These are phyloP conservation scores for Phaeosphaeriaceae sp. DNA, from an alignment of 2,329 filamentous ascomycete species.

Conservation along the genomic window DNA sequence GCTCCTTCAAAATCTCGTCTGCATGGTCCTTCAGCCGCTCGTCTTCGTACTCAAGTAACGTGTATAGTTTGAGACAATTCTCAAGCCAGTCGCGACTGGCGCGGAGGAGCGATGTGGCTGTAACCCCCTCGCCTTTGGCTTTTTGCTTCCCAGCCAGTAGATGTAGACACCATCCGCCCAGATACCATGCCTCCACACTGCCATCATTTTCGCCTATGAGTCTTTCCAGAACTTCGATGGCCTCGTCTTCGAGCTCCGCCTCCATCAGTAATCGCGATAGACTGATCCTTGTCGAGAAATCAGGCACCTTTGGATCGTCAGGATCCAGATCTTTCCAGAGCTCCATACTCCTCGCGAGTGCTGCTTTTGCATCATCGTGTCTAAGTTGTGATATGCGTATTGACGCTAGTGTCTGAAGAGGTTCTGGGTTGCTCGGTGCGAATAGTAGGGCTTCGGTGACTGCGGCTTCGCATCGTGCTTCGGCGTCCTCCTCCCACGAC, in stretches of 20 bases:
- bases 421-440: slow-evolving; percentile 81
- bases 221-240: slow-evolving; percentile 83
- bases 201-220: slow-evolving; percentile 88
- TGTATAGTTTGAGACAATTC: slow-evolving; percentile 81
- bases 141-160: slow-evolving; percentile 76
- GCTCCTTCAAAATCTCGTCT: slow-evolving; percentile 68
- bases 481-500: slow-evolving; percentile 88
- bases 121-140: slow-evolving; percentile 61
- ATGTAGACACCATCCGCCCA: slow-evolving; percentile 92
- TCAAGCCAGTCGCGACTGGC: slow-evolving; percentile 84
- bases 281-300: slow-evolving; percentile 85
- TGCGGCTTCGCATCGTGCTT: slow-evolving; percentile 84
- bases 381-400: slow-evolving; percentile 89
- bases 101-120: slow-evolving; percentile 66
- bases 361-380: slow-evolving; percentile 78
- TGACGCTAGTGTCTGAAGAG: slow-evolving; percentile 94
- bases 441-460: slow-evolving; percentile 90
- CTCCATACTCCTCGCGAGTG: slow-evolving; percentile 79
- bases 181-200: slow-evolving; percentile 95
- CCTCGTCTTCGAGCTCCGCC: slow-evolving; percentile 83
- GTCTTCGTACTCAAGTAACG: slow-evolving; percentile 83
- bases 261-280: slow-evolving; percentile 89
- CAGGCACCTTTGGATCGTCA: slow-evolving; percentile 76
- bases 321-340: slow-evolving; percentile 83
- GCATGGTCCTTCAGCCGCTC: slow-evolving; percentile 79